These are phyloP conservation scores for Gautieria morchelliformis DNA, from an alignment of 768 basidiomycete genomes.

Conservation along the genomic window DNA sequence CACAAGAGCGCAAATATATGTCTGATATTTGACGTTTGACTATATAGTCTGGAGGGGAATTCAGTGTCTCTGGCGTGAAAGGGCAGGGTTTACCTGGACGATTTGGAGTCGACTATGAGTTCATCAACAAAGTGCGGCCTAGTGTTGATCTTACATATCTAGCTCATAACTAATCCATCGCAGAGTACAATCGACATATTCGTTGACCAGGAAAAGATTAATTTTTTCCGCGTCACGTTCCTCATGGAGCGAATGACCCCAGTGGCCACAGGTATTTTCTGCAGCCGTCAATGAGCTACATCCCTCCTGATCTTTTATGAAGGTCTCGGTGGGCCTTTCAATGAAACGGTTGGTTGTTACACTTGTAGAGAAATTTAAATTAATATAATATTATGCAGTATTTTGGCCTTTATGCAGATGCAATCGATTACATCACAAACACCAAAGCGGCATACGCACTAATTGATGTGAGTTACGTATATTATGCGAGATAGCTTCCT, in stretches of 20 bases:
- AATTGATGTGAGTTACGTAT: constrained; percentile 20
- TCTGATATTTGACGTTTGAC: neutral
- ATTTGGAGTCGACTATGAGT: constrained; percentile 34
- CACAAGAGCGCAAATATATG: too few relatives aligned
- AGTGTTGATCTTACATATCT: neutral
- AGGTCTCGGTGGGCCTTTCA: constrained; percentile 33
- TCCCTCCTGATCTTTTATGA: constrained; percentile 23
- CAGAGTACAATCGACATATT: constrained; percentile 37
- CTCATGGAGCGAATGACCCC: constrained; percentile 22
- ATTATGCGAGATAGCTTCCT: neutral
- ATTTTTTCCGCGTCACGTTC: constrained; percentile 41
- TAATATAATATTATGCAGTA: constrained; percentile 26
- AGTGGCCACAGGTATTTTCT: neutral
- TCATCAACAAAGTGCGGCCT: constrained; percentile 35
- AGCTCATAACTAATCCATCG: neutral
- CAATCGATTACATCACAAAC: constrained; percentile 33
- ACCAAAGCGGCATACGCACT: constrained; percentile 34
- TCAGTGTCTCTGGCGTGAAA: constrained; percentile 28
- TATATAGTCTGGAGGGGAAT: constrained; percentile 36
- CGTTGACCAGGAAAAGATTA: constrained; percentile 39
- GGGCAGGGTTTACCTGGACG: constrained; percentile 35
- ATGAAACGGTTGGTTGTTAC: constrained; percentile 29
- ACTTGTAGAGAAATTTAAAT: neutral
- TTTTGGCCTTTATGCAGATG: constrained; percentile 33
- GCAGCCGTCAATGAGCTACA: constrained; percentile 6